A percentile compares a stretch with the other conserved stretches of the same genome.
Evolutionary conservation across 352 stramenopile genomes (phyloP).

Genomic region (Phytophthora citrophthora): DNA sequence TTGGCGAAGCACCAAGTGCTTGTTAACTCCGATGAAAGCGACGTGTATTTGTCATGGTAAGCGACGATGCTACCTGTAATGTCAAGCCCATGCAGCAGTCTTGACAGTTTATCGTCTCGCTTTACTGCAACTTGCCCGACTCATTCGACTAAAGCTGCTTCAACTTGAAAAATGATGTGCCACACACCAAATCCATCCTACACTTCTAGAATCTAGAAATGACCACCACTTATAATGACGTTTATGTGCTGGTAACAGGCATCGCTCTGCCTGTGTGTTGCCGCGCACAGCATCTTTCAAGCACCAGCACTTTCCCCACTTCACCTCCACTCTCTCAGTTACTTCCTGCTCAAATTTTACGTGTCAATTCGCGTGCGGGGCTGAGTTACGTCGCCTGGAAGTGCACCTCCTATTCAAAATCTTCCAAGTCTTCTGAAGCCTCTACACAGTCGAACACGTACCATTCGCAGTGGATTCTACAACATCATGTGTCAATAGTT

Average conservation of each 20-base stretch:
- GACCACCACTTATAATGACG: conserved; percentile 9
- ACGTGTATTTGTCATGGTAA: neutral
- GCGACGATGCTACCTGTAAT: too few species aligned
- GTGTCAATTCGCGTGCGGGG: conserved; percentile 15
- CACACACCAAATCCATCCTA: neutral
- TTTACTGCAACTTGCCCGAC: neutral
- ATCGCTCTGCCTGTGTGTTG: conserved; percentile 30
- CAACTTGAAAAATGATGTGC: conserved; percentile 8
- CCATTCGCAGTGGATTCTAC: conserved; percentile 37
- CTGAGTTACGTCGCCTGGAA: conserved; percentile 35
- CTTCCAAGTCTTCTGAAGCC: neutral
- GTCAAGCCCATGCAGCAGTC: too few species aligned
- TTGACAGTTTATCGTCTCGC: neutral
- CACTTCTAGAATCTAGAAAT: conserved; percentile 6
- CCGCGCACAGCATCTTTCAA: neutral
- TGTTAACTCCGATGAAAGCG: neutral
- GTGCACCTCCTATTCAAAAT: conserved; percentile 13
- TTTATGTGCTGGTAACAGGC: conserved; percentile 29
- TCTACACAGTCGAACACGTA: conserved; percentile 1
- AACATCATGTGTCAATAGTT: conserved; percentile 10
- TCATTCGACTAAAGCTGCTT: conserved; percentile 4
- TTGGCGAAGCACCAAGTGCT: neutral
- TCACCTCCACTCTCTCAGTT: conserved; percentile 10
- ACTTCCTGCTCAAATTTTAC: conserved; percentile 19
- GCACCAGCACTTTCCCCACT: neutral